Conservation (phyloP, 2,329 filamentous ascomycete genomes). For the Colletotrichum limetticola region DNA sequence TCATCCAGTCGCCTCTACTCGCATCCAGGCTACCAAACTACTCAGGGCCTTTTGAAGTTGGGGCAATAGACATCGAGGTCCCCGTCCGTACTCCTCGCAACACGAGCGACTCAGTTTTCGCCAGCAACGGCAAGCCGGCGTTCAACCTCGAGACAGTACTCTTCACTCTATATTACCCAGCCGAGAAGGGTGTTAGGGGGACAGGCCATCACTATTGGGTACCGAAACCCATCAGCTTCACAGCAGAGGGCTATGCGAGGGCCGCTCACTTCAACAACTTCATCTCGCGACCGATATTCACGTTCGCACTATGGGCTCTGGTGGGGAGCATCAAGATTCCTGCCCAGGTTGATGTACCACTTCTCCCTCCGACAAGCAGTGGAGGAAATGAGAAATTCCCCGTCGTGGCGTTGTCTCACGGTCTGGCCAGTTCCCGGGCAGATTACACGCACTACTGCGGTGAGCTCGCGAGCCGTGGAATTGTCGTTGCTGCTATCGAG, state of each 20-base stretch:
- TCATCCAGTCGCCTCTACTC: slow-evolving; percentile 54
- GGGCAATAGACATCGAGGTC: slow-evolving; percentile 59
- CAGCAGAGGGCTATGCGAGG: slow-evolving; percentile 58
- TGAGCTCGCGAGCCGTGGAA: slow-evolving; percentile 60
- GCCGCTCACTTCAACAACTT: slow-evolving; percentile 56
- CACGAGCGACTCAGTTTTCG: slow-evolving; percentile 47
- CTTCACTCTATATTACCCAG: slow-evolving; percentile 62
- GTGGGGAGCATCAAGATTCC: slow-evolving; percentile 58
- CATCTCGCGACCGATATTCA: slow-evolving; percentile 54
- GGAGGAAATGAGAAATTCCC: slow-evolving; percentile 46
- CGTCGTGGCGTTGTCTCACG: slow-evolving; percentile 63
- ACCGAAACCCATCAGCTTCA: slow-evolving; percentile 54
- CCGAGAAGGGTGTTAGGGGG: slow-evolving; percentile 42
- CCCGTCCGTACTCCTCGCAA: slow-evolving; percentile 46
- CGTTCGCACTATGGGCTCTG: slow-evolving; percentile 52
- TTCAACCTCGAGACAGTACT: slow-evolving; percentile 60
- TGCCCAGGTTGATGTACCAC: slow-evolving; percentile 57
- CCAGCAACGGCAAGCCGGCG: slow-evolving; percentile 47
- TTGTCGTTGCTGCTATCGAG: slow-evolving; percentile 61
- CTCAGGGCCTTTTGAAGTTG: slow-evolving; percentile 56
- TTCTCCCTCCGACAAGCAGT: slow-evolving; percentile 42
- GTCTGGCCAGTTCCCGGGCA: slow-evolving; percentile 59
- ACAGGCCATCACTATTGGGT: slow-evolving; percentile 54
- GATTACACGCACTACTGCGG: slow-evolving; percentile 64
- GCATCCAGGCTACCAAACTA: slow-evolving; percentile 56